A percentile compares a stretch with the other conserved stretches of the same genome.
Conservation (phyloP, 371 early-diverging fungal genomes). For the Syncephalis plumigaleata region DNA sequence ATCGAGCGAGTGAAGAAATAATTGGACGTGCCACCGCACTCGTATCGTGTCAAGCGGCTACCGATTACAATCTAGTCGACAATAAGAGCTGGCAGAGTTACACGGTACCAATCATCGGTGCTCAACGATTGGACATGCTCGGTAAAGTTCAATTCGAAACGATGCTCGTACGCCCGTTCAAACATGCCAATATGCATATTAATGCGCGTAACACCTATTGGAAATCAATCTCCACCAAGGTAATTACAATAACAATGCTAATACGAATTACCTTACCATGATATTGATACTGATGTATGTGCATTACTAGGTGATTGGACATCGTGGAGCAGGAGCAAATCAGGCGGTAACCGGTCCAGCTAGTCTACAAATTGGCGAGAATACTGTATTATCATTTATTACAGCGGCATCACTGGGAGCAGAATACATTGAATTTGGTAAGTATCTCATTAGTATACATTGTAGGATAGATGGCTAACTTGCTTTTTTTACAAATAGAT, state of each 20-base stretch:
- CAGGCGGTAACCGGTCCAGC: constrained; percentile 16
- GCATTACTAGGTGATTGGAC: constrained; percentile 57
- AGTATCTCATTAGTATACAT: not conserved
- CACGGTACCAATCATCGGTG: constrained; percentile 35
- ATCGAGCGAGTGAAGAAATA: constrained; percentile 22
- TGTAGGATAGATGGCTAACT: not conserved
- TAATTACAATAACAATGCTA: constrained; percentile 4
- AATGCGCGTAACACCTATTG: constrained; percentile 42
- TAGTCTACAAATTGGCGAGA: constrained; percentile 76
- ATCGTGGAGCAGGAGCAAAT: constrained; percentile 92
- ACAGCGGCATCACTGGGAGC: constrained; percentile 79
- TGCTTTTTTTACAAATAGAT: constrained; percentile 24
- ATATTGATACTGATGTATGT: not conserved
- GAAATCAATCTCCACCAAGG: constrained; percentile 39
- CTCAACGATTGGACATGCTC: constrained; percentile 28
- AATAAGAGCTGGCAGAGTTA: constrained; percentile 13
- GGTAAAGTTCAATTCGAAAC: constrained; percentile 43
- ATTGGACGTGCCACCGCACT: constrained; percentile 39
- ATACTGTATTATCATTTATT: constrained; percentile 81
- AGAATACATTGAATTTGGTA: constrained; percentile 86
- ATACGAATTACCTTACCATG: not conserved
- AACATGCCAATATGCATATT: constrained; percentile 31
- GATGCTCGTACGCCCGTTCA: constrained; percentile 46
- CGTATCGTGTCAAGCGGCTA: constrained; percentile 18
- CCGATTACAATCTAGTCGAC: constrained; percentile 1